These are phyloP conservation scores for Diaporthe eres DNA, from an alignment of 2,329 filamentous ascomycete genomes.

Conservation along the genomic window DNA sequence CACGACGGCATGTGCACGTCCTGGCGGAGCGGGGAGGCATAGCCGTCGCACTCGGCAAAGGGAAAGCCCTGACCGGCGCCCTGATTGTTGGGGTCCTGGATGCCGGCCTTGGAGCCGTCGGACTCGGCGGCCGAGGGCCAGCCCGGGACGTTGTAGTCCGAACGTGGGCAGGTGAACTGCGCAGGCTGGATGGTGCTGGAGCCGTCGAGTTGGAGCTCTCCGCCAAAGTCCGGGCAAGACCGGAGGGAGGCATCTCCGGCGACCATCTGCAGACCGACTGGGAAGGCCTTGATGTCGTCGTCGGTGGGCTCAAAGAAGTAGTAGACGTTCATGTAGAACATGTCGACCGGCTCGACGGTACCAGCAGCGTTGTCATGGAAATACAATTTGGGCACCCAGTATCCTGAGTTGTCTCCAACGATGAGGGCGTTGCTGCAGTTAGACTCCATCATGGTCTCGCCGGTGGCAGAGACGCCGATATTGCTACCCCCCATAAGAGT, in stretches of 20 bases:
- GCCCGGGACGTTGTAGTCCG: slow-evolving; percentile 61
- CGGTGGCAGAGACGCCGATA: slow-evolving; percentile 74
- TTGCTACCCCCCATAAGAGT: slow-evolving; percentile 78
- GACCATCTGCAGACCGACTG: slow-evolving; percentile 78
- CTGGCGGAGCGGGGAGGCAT: slow-evolving; percentile 72
- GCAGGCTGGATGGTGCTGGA: slow-evolving; percentile 66
- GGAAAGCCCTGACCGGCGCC: slow-evolving; percentile 77
- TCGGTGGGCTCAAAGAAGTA: slow-evolving; percentile 79
- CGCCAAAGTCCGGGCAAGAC: slow-evolving; percentile 66
- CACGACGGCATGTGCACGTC: slow-evolving; percentile 82
- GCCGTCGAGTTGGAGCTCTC: slow-evolving; percentile 61
- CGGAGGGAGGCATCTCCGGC: slow-evolving; percentile 74
- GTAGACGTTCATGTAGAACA: slow-evolving; percentile 83
- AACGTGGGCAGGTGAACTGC: slow-evolving; percentile 73
- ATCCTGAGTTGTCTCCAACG: slow-evolving; percentile 78
- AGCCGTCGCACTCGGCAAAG: slow-evolving; percentile 75
- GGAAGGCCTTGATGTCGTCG: slow-evolving; percentile 79
- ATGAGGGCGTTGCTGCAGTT: slow-evolving; percentile 80
- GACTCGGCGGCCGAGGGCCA: slow-evolving; percentile 71
- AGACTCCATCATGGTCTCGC: slow-evolving; percentile 70
- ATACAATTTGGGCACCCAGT: slow-evolving; percentile 83
- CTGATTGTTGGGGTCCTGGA: slow-evolving; percentile 67
- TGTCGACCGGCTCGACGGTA: slow-evolving; percentile 74
- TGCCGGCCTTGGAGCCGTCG: slow-evolving; percentile 68
- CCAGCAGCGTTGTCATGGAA: slow-evolving; percentile 75